Evolutionary conservation across 2,329 filamentous ascomycete species (phyloP).

Genomic region (Rhinocladiella mackenziei): DNA sequence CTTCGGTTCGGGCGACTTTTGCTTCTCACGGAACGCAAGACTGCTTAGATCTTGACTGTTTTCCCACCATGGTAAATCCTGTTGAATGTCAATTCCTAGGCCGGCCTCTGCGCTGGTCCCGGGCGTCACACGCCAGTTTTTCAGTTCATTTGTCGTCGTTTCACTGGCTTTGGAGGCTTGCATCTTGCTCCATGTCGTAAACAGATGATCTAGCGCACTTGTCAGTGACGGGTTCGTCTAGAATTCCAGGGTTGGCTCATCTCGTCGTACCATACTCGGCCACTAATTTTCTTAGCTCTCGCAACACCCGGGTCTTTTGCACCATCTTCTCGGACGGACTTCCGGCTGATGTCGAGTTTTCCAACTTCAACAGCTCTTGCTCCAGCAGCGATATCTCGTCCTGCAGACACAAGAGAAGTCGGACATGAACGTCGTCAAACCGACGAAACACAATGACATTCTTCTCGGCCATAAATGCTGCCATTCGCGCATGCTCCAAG

Average conservation of each 20-base stretch:
- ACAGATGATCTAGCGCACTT: slow-evolving; percentile 25
- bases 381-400: slow-evolving; percentile 35
- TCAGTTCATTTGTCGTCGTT: slow-evolving; percentile 21
- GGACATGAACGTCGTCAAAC: slow-evolving; percentile 34
- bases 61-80: slow-evolving; percentile 27
- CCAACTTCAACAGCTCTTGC: slow-evolving; percentile 31
- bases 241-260: not conserved
- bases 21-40: slow-evolving; percentile 21
- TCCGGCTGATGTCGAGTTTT: slow-evolving; percentile 20
- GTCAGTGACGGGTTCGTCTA: not conserved
- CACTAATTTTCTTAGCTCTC: slow-evolving; percentile 27
- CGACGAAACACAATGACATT: slow-evolving; percentile 33
- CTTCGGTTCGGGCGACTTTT: not conserved
- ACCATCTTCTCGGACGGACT: slow-evolving; percentile 18
- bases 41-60: slow-evolving; percentile 26
- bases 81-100: slow-evolving; percentile 17
- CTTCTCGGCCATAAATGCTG: slow-evolving; percentile 28
- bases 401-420: slow-evolving; percentile 35
- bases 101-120: slow-evolving; percentile 11
- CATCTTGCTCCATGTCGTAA: slow-evolving; percentile 29
- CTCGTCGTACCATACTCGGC: slow-evolving; percentile 29
- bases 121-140: slow-evolving; percentile 23
- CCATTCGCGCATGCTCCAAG: slow-evolving; percentile 21
- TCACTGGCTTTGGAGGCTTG: slow-evolving; percentile 23
- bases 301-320: slow-evolving; percentile 24